Conservation (phyloP, 1,139 yeast species). For the Groenewaldozyma sp. region DNA sequence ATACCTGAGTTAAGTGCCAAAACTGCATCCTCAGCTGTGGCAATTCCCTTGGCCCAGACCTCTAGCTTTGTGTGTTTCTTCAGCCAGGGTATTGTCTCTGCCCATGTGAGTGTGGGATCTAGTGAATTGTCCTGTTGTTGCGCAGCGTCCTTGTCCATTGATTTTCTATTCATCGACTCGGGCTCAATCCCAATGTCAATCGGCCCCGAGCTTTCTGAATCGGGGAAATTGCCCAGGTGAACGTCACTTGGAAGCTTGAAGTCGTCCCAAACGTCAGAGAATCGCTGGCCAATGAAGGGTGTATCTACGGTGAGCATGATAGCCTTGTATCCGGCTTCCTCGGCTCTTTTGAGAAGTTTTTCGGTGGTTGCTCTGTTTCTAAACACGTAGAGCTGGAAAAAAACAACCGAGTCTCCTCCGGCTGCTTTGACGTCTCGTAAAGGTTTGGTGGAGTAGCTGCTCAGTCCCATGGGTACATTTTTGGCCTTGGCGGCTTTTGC, state of each 20-base stretch:
- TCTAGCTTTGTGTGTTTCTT: constrained; percentile 29
- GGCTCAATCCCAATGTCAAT: constrained; percentile 26
- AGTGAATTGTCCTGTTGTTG: constrained; percentile 38
- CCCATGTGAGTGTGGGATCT: constrained; percentile 61
- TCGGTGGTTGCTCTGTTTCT: constrained; percentile 37
- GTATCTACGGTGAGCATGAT: constrained; percentile 60
- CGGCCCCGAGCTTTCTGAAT: constrained; percentile 16
- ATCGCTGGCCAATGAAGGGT: constrained; percentile 56
- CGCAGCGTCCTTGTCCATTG: constrained; percentile 9
- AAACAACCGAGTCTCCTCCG: constrained; percentile 25
- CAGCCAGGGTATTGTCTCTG: constrained; percentile 40
- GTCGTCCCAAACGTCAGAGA: constrained; percentile 41
- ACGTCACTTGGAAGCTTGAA: constrained; percentile 35
- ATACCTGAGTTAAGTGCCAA: constrained; percentile 48
- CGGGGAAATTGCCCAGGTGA: constrained; percentile 26
- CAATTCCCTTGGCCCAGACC: constrained; percentile 46
- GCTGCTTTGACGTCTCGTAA: constrained; percentile 27
- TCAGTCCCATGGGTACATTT: constrained; percentile 30
- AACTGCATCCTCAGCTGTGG: constrained; percentile 53
- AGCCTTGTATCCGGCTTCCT: constrained; percentile 47
- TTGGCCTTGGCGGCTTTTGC: constrained; percentile 27
- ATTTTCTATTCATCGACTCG: constrained; percentile 13
- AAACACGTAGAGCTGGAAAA: constrained; percentile 40
- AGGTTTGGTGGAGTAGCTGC: constrained; percentile 27
- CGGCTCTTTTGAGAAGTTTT: constrained; percentile 40